Evolutionary conservation across 805 yeast genomes (phyloP).

Genomic region (Dipodascus albidus): DNA sequence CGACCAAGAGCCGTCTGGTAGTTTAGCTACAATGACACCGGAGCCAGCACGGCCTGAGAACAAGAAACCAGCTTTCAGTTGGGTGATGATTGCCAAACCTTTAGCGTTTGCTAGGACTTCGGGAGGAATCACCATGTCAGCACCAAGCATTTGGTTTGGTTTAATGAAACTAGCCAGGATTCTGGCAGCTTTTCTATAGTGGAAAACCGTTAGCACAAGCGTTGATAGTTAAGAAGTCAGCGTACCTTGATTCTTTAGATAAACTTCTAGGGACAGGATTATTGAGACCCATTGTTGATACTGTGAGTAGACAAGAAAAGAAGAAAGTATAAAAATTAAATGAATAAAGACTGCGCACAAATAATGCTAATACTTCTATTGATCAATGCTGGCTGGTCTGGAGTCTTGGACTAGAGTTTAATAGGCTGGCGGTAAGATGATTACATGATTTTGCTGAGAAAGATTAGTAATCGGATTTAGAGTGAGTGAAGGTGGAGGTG

Average conservation of each 20-base stretch:
- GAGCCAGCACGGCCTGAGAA: conserved; percentile 97
- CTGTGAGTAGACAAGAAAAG: background rate
- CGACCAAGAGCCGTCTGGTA: conserved; percentile 95
- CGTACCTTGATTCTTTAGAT: conserved; percentile 75
- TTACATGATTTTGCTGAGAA: background rate
- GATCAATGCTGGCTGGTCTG: background rate
- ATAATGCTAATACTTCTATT: background rate
- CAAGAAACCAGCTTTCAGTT: conserved; percentile 91
- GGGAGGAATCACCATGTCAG: conserved; percentile 82
- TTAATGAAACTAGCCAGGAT: conserved; percentile 80
- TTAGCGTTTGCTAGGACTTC: conserved; percentile 77
- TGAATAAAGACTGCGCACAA: background rate
- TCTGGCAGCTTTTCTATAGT: conserved; percentile 76
- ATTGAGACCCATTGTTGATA: conserved; percentile 55
- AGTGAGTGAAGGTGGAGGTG: background rate
- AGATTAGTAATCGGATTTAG: background rate
- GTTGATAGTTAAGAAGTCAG: conserved; percentile 1
- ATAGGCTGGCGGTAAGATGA: background rate
- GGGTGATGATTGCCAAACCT: conserved; percentile 86
- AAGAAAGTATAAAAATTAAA: background rate
- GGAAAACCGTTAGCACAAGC: background rate
- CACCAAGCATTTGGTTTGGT: conserved; percentile 88
- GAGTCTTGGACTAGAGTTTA: background rate
- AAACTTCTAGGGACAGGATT: conserved; percentile 92
- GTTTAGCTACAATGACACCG: conserved; percentile 85